Evolutionary conservation across 1,284 basidiomycete species (phyloP), one percentile per base, ranked within the genome.

Genomic region (Violaceomyces palustris): DNA sequence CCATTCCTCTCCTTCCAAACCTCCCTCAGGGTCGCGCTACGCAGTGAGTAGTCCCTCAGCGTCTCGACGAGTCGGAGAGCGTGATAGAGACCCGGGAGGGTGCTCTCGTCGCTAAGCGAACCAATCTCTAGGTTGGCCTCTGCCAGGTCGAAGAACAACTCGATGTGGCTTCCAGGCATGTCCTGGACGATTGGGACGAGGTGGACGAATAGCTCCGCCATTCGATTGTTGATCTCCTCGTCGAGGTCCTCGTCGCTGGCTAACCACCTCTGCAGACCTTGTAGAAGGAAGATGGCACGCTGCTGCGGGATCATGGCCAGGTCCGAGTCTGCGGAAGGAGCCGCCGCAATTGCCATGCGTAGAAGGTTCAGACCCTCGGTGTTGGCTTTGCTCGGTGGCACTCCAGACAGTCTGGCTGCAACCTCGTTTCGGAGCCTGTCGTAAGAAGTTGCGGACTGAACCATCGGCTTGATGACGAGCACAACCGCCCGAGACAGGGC

Each of bases 171-270:
- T 1, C 94, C 94, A 4, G 82, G 78, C 0, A 96, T 78, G 62
- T 83, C 86, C 72, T 97, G 91, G 40, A 98, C 76, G 36, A 97
- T 86, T 0, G 93, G 90, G 1, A 84, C 84, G 1, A 98, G 77
- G 46, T 86, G 79, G 27, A 80, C 75, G 66, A 90, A 88, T 1
- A 96, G 73, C 49, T 83, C 75, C 0, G 86, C 83, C 74, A 94
- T 82, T 37, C 80, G 81, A 40, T 81, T 82, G 63, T 92, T 85
- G 1, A 92, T 78, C 51, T 87, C 82, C 29, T 78, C 78, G 19
- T 81, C 75, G 11, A 85, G 82, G 14, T 84, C 86, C 38, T 88
- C 88, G 22, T 79, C 78, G 7, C 82, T 83, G 1, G 81, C 74
- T 34, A 92, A 78, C 93, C 93, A 98, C 17, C 79, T 79, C 62